phyloP scores from a whole-genome alignment of 257 asterid genomes.

The Lycium ferocissimum region DNA sequence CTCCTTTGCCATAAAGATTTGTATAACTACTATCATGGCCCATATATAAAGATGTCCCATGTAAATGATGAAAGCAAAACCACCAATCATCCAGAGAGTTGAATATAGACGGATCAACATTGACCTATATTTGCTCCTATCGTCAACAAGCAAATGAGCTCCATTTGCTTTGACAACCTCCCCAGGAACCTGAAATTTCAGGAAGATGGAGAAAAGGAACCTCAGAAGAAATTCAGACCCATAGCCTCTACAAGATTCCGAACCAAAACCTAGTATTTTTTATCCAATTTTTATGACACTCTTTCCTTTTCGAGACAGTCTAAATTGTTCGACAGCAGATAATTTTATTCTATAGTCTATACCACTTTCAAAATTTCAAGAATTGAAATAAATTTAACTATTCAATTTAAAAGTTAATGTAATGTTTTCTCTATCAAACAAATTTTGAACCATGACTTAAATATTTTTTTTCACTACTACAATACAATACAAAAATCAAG shows the following conservation, averaged over 20 bases:
- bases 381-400: background rate
- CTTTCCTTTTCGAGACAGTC: background rate
- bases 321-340: background rate
- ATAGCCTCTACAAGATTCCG: slow-evolving; percentile 5
- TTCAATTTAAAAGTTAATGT: background rate
- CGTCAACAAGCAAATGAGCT: slow-evolving; percentile 71
- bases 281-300: background rate
- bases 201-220: slow-evolving; percentile 27
- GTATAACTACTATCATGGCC: slow-evolving; percentile 91
- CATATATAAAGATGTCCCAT: slow-evolving; percentile 98
- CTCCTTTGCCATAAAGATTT: slow-evolving; percentile 93
- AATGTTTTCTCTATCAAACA: background rate
- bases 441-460: background rate
- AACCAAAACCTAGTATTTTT: slow-evolving; percentile 7
- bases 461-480: background rate
- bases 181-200: slow-evolving; percentile 62
- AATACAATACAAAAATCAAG: background rate
- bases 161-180: slow-evolving; percentile 68
- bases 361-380: background rate
- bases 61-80: slow-evolving; percentile 76
- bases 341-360: background rate
- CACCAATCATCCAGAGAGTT: slow-evolving; percentile 96
- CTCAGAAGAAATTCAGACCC: slow-evolving; percentile 28
- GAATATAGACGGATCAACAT: slow-evolving; percentile 87
- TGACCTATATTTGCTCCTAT: slow-evolving; percentile 84